Base-by-base conservation (phyloP, 768 basidiomycete species). In the Heimioporus sp. region DNA sequence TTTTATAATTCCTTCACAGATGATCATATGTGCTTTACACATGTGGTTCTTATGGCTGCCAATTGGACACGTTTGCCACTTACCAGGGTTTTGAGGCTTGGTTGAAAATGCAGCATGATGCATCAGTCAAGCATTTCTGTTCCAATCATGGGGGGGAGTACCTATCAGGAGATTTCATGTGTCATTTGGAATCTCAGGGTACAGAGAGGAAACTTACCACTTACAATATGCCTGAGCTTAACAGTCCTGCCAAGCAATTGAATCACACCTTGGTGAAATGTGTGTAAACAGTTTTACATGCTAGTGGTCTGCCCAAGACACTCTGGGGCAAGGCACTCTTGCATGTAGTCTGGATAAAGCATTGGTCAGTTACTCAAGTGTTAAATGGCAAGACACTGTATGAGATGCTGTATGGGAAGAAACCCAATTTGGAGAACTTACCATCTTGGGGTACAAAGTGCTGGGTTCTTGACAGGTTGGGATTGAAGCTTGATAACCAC, bases 1-100 rank as follows among this genome's bases (percentile, higher is more conserved):
- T 71, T 69, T 51, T 62, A 52, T 20, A 43, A 55, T 20, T 52
- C 57, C 0, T 71, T 69, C 52, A 72, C 65, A 1, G 70, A 73
- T 49, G 62, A 68, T 46, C 37, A 54, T 13, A 55, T 64, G 0
- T 49, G 59, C 13, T 61, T 43, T 30, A 57, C 50, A 52, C 0
- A 60, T 24, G 51, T 72, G 1, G 52, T 66, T 44, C 58, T 72
- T 16, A n/a, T 43, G 28, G 5, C n/a, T n/a, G 16, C 16, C 1
- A 42, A 42, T 42, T 12, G 3, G 13, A 42, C 41, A 42, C 12
- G 2, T 51, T 51, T 9, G 9, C 28, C 7, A 16, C 32, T n/a
- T 50, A 50, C 35, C 34, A 44, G 13, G 36, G 16, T 11, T 50
- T 36, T 24, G 20, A 43, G 24, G 19, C 41, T 3, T 50, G 42